Conservation (phyloP, 2,329 filamentous ascomycete genomes). For the Aspergillus viridinutans region DNA sequence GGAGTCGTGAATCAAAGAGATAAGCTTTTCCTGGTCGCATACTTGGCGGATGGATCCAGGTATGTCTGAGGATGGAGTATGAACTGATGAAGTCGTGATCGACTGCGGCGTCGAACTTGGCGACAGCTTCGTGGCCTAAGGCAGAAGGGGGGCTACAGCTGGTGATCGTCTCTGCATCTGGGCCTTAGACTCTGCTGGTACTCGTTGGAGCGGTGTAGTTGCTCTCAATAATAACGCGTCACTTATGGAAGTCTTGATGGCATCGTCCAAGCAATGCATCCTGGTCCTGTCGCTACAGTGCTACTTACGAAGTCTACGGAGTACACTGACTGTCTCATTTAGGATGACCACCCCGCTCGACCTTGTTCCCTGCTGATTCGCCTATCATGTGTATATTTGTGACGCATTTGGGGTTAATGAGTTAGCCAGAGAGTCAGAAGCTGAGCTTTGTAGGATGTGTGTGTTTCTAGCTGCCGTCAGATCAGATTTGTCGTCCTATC, state of each 20-base stretch:
- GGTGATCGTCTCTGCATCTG: no score
- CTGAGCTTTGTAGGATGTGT: background rate
- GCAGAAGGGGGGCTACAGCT: background rate
- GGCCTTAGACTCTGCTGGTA: no score
- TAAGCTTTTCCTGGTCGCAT: background rate
- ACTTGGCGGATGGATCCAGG: background rate
- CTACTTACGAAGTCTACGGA: background rate
- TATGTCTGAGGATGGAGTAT: background rate
- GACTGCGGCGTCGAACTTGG: background rate
- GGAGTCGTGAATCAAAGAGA: background rate
- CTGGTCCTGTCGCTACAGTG: background rate
- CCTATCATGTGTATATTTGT: background rate
- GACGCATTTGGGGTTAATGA: background rate
- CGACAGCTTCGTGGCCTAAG: background rate
- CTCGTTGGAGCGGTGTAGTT: no score
- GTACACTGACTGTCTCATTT: background rate
- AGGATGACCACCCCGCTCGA: background rate
- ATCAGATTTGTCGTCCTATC: background rate
- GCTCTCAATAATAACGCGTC: background rate
- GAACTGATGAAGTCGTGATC: background rate
- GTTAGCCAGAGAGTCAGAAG: background rate
- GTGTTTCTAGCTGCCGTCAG: no score
- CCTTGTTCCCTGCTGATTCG: background rate
- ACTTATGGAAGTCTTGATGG: background rate
- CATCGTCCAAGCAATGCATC: background rate